Conservation (phyloP, 1,284 basidiomycete species). For the Ganoderma multipileum region DNA sequence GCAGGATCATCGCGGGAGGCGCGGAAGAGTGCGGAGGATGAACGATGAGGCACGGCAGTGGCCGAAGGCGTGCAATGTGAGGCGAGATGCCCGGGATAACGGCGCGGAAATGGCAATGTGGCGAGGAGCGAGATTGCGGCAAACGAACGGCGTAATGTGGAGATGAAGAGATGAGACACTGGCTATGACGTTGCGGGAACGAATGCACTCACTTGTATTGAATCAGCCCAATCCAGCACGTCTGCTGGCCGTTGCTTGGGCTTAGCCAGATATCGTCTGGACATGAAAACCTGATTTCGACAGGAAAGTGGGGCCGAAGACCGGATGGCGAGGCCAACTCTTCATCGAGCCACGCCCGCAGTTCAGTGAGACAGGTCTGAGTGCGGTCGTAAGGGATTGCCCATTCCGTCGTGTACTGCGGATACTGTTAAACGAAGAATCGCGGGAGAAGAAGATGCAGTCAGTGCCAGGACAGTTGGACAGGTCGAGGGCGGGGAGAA, state of each 20-base stretch:
- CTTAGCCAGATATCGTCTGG: conserved; percentile 95
- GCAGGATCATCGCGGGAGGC: not conserved
- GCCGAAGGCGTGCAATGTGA: conserved; percentile 9
- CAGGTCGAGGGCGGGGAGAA: conserved; percentile 36
- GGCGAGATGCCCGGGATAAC: conserved; percentile 15
- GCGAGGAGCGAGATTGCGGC: not conserved
- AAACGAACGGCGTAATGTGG: not conserved
- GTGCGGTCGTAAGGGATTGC: conserved; percentile 80
- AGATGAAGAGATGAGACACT: conserved; percentile 12
- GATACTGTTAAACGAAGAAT: conserved; percentile 60
- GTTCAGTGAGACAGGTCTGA: conserved; percentile 71
- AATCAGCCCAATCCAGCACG: conserved; percentile 95
- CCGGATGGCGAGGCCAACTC: conserved; percentile 77
- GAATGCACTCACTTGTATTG: conserved; percentile 82
- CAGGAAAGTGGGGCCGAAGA: conserved; percentile 88
- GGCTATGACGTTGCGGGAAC: conserved; percentile 9
- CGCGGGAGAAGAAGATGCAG: conserved; percentile 15
- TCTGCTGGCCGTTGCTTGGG: conserved; percentile 82
- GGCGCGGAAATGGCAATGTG: conserved; percentile 6
- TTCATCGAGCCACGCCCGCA: conserved; percentile 77
- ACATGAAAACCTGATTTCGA: conserved; percentile 92
- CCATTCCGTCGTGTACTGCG: conserved; percentile 94
- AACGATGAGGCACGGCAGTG: conserved; percentile 1
- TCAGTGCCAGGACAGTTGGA: conserved; percentile 4
- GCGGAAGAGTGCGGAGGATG: not conserved